phyloP scores from a whole-genome alignment of 2,329 filamentous ascomycete genomes.

The Beauveria bassiana region DNA sequence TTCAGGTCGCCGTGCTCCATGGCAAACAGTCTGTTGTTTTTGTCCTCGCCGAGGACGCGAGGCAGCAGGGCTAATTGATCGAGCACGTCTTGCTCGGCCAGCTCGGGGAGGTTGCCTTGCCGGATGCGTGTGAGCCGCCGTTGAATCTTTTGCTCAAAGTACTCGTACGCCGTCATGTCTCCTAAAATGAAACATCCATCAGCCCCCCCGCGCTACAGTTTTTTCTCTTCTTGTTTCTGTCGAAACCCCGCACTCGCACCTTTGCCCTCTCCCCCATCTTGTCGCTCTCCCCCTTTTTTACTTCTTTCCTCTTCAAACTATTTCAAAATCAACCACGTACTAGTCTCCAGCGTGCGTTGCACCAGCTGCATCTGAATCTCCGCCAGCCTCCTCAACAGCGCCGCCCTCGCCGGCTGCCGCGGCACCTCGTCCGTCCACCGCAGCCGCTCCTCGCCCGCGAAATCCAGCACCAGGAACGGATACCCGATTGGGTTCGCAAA shows the following conservation, averaged over 20 bases:
- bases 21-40: background rate
- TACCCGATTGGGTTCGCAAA: conserved; percentile 4
- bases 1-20: background rate
- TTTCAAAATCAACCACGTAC: background rate
- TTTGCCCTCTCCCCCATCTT: too few species aligned
- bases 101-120: background rate
- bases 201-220: background rate
- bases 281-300: background rate
- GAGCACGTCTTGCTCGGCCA: background rate
- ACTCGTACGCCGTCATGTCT: background rate
- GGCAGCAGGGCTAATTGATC: background rate
- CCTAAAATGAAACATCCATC: background rate
- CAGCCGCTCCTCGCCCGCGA: background rate
- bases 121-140: background rate
- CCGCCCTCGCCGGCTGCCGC: background rate
- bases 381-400: background rate
- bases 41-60: background rate
- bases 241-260: too few species aligned
- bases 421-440: background rate
- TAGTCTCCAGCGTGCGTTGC: background rate
- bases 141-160: background rate
- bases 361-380: background rate
- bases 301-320: background rate
- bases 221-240: background rate
- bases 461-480: conserved; percentile 4